These are phyloP conservation scores for Thalassiosira mediterranea DNA, from an alignment of 352 stramenopile species.

Conservation along the genomic window DNA sequence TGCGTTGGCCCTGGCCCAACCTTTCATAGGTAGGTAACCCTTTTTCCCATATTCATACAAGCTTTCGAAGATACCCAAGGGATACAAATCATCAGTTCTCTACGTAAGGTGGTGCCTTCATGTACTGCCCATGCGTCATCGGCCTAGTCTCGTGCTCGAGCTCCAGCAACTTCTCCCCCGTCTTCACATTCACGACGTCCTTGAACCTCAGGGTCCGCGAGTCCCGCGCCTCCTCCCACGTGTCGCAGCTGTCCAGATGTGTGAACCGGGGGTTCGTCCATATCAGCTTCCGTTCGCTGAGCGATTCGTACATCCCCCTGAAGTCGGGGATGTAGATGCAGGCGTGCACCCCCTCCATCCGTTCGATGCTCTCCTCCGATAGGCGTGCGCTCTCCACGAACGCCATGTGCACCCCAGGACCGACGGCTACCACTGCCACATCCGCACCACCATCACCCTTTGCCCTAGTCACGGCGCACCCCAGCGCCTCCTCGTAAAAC, in stretches of 20 bases:
- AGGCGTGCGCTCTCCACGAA: conserved; percentile 50
- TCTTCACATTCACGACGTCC: conserved; percentile 47
- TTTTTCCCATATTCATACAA: too few species aligned
- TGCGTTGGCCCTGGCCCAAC: too few species aligned
- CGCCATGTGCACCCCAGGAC: conserved; percentile 59
- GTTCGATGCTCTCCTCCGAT: conserved; percentile 12
- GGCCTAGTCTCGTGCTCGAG: conserved; percentile 55
- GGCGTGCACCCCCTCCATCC: conserved; percentile 59
- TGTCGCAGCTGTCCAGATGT: conserved; percentile 64
- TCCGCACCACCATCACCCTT: conserved; percentile 14
- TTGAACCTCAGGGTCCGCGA: conserved; percentile 59
- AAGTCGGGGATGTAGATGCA: conserved; percentile 68
- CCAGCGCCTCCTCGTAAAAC: conserved; percentile 57
- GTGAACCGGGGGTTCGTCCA: conserved; percentile 69
- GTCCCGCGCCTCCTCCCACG: conserved; percentile 51
- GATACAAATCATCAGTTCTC: conserved; percentile 18
- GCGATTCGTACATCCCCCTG: conserved; percentile 39
- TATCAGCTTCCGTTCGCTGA: conserved; percentile 48
- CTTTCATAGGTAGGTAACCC: too few species aligned
- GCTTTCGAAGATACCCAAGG: too few species aligned
- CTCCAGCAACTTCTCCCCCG: conserved; percentile 49
- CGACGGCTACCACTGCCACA: conserved; percentile 42
- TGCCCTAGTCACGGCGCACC: conserved; percentile 35
- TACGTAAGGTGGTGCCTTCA: conserved; percentile 49
- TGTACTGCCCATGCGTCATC: conserved; percentile 52